Conservation (phyloP, 371 early-diverging fungal genomes). For the Mortierella sp. region DNA sequence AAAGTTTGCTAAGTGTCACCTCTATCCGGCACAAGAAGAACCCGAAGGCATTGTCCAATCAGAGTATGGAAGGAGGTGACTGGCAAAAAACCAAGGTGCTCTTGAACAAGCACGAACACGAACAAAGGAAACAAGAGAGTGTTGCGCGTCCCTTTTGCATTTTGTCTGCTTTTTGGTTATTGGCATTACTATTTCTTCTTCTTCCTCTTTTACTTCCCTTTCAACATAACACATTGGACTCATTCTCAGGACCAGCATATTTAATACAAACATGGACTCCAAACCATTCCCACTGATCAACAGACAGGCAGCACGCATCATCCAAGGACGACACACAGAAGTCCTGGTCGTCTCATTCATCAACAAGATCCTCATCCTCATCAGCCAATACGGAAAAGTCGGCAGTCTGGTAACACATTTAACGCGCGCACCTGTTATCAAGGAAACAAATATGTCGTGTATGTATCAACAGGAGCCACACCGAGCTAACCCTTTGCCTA, state of each 20-base stretch:
- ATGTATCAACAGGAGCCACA: not conserved
- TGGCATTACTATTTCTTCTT: not conserved
- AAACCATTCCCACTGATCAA: constrained; percentile 68
- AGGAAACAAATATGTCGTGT: not conserved
- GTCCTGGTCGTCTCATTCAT: constrained; percentile 71
- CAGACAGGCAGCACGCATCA: constrained; percentile 66
- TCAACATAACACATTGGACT: not conserved
- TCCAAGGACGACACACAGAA: constrained; percentile 76
- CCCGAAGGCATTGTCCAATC: not conserved
- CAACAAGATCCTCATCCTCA: constrained; percentile 76
- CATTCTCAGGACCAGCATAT: not conserved
- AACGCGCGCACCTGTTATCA: not conserved
- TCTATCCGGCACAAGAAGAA: not conserved
- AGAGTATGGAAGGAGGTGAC: no score
- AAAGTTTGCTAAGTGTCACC: no score
- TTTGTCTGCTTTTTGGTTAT: no score
- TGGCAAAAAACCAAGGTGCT: no score
- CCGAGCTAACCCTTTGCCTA: not conserved
- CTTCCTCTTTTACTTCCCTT: not conserved
- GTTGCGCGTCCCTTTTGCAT: no score
- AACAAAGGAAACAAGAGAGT: no score
- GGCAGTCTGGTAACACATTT: constrained; percentile 68
- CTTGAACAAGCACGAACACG: no score
- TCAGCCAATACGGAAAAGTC: constrained; percentile 75
- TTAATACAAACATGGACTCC: constrained; percentile 9